Evolutionary conservation across 2,329 filamentous ascomycete genomes (phyloP).

Genomic region (Cordyceps tenuipes): DNA sequence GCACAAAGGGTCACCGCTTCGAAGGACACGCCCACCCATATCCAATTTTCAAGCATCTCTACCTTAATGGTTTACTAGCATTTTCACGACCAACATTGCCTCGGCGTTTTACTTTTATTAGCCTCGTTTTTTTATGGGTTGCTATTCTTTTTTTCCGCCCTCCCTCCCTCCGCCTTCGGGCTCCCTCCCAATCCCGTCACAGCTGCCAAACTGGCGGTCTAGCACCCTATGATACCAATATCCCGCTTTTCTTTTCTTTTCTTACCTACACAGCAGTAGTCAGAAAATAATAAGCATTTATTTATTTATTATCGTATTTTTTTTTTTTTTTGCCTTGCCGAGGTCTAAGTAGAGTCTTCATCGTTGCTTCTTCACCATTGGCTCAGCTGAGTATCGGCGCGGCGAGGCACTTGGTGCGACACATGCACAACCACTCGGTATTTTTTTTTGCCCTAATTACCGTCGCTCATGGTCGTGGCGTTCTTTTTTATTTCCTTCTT

Average conservation of each 20-base stretch:
- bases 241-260: not conserved
- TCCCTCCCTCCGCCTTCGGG: not conserved
- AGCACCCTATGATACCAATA: slow-evolving; percentile 6
- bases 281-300: not conserved
- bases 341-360: no score
- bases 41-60: not conserved
- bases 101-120: not conserved
- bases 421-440: no score
- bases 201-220: slow-evolving; percentile 5
- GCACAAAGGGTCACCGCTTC: not conserved
- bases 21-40: not conserved
- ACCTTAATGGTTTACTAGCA: not conserved
- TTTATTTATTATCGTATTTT: no score
- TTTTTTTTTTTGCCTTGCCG: not conserved
- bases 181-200: not conserved
- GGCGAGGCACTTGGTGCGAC: no score
- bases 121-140: not conserved
- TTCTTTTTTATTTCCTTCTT: not conserved
- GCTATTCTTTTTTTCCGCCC: not conserved
- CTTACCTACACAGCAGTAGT: not conserved
- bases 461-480: no score
- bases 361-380: no score
- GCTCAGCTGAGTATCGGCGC: no score
- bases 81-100: not conserved
- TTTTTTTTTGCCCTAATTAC: no score